phyloP scores from a whole-genome alignment of 441 rosid species.

The Raphanus hybrid region DNA sequence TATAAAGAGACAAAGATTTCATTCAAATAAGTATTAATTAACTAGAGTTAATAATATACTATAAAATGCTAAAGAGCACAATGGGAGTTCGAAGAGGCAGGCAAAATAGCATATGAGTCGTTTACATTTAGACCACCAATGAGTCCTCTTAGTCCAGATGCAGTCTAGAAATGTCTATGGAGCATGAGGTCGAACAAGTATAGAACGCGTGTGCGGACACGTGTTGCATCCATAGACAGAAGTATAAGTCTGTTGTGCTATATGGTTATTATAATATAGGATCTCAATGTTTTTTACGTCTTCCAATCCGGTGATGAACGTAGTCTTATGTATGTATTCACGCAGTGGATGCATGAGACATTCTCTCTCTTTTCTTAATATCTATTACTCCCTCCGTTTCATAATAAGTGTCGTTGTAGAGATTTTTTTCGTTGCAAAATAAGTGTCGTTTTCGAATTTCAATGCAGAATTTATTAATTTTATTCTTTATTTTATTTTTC shows the following conservation, averaged over 20 bases:
- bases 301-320: neutral
- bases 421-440: too few relatives aligned
- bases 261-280: neutral
- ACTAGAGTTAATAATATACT: neutral
- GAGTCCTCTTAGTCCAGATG: constrained; percentile 32
- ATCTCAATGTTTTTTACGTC: constrained; percentile 20
- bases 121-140: neutral
- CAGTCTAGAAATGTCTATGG: constrained; percentile 14
- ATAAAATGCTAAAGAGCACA: neutral
- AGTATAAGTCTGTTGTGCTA: constrained; percentile 15
- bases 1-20: constrained; percentile 34
- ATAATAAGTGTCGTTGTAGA: too few relatives aligned
- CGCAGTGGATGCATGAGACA: constrained; percentile 31
- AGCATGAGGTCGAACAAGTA: constrained; percentile 36
- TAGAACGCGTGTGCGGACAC: constrained; percentile 16
- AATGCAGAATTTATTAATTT: too few relatives aligned
- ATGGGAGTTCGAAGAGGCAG: constrained; percentile 38
- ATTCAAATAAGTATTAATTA: constrained; percentile 11
- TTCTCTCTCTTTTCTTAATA: neutral
- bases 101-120: constrained; percentile 15
- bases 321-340: constrained; percentile 26
- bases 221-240: constrained; percentile 3
- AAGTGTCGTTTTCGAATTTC: too few relatives aligned
- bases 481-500: too few relatives aligned
- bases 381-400: neutral